Evolutionary conservation across 139 green algal genomes (phyloP), one percentile per base, ranked within the genome.

Genomic region (Coelastrella sp.): DNA sequence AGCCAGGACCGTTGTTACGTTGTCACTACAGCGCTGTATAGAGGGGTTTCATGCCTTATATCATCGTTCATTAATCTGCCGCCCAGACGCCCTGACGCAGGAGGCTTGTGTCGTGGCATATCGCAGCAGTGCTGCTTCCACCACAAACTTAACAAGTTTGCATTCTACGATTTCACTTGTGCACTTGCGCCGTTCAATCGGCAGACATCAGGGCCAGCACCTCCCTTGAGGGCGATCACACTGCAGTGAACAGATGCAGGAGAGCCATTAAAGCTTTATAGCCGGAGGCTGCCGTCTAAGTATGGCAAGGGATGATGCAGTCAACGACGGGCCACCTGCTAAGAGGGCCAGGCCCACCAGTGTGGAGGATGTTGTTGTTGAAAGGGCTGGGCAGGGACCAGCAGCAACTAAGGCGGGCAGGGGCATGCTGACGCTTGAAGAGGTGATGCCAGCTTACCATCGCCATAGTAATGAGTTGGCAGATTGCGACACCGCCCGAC

Each of bases 331-430:
- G 27, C 84, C 84, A 57, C 87, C 87, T n/a, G 59, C 61, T 6
- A 85, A 90, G 87, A 90, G 79, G 78, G 60, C 84, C 22, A 75
- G 85, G 58, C 85, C 85, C 17, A 84, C 73, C 58, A 83, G 78
- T 65, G 49, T 89, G 24, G 58, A 88, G 84, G 84, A 88, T 86
- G 76, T 85, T 56, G 86, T 84, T 7, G 17, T 85, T 74, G 73
- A 76, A 17, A 65, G 7, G 20, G 17, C 75, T 81, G 61, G 57
- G 17, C 60, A 78, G 60, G 61, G 25, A 63, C 76, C 87, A 72
- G 84, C 49, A 24, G 76, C 72, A 27, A 61, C 12, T 5, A 86
- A 80, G 35, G 20, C 59, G 19, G 76, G 59, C 11, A 78, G 76
- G 10, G 65, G 61, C 19, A 85, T 86, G 87, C 87, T 90, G 10